Conservation (phyloP, 331 rosid genomes). For the Quercus tomentella region DNA sequence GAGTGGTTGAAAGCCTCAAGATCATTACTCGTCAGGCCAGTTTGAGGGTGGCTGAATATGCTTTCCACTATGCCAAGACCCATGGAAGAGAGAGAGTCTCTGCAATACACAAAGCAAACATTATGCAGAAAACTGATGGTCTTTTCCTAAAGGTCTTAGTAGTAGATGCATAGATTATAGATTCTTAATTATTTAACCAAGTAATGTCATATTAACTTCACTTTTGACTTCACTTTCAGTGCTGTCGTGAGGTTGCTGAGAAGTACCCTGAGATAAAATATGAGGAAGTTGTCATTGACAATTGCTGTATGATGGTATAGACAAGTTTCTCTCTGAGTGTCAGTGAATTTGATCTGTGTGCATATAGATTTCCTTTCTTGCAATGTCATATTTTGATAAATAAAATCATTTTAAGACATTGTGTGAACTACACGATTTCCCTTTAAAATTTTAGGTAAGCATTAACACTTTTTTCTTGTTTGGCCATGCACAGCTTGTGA, state of each 20-base stretch:
- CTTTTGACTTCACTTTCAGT: constrained; percentile 40
- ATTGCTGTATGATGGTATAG: constrained; percentile 68
- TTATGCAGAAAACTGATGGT: constrained; percentile 99
- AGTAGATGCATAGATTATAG: not conserved
- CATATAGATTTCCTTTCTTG: not conserved
- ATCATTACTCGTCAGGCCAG: constrained; percentile 97
- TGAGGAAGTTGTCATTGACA: constrained; percentile 63
- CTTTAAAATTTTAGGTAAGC: not conserved
- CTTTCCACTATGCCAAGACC: constrained; percentile 86
- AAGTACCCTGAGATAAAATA: constrained; percentile 60
- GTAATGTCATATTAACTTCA: constrained; percentile 10
- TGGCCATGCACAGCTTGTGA: constrained; percentile 71
- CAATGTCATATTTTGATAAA: not conserved
- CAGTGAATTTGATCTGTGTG: not conserved
- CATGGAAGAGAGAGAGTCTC: constrained; percentile 97
- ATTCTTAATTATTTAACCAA: constrained; percentile 1
- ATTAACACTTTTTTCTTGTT: not conserved
- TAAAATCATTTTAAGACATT: not conserved
- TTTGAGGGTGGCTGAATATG: constrained; percentile 96
- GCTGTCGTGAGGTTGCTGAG: constrained; percentile 70
- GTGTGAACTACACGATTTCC: not conserved
- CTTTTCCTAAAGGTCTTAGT: constrained; percentile 80
- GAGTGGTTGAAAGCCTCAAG: constrained; percentile 96
- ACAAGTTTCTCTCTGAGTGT: not conserved
- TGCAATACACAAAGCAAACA: constrained; percentile 96